Percentiles rank a stretch among this genome's conserved stretches.
Evolutionary conservation across 345 rosid genomes (phyloP).

Genomic region (Brassica incana): DNA sequence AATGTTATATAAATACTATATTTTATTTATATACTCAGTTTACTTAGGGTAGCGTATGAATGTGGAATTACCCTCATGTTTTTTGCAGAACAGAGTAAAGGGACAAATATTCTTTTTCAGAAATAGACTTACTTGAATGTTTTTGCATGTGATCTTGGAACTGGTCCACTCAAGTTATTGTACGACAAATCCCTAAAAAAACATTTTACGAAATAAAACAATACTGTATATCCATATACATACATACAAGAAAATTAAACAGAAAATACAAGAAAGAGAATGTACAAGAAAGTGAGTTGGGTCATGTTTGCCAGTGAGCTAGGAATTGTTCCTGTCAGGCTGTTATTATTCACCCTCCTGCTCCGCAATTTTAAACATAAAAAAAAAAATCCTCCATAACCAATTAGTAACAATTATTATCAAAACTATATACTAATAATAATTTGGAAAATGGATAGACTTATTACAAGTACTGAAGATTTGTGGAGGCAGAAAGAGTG

Average conservation of each 20-base stretch:
- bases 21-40: background rate
- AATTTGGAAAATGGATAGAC: background rate
- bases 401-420: background rate
- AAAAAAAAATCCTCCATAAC: background rate
- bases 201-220: conserved; percentile 9
- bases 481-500: conserved; percentile 51
- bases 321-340: conserved; percentile 72
- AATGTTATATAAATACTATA: conserved; percentile 1
- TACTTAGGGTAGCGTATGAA: conserved; percentile 14
- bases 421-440: background rate
- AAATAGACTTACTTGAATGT: conserved; percentile 67
- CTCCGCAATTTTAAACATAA: conserved; percentile 35
- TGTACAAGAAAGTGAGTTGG: conserved; percentile 78
- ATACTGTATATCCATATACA: background rate
- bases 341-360: conserved; percentile 86
- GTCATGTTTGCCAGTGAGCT: conserved; percentile 68
- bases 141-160: conserved; percentile 51
- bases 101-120: conserved; percentile 11
- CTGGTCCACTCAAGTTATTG: conserved; percentile 63
- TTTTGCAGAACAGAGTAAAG: conserved; percentile 7
- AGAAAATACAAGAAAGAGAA: conserved; percentile 30
- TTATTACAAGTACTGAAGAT: conserved; percentile 86
- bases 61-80: background rate
- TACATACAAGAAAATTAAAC: background rate
- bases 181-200: conserved; percentile 58